Evolutionary conservation across 345 rosid species (phyloP).

Genomic region (Mangifera indica): DNA sequence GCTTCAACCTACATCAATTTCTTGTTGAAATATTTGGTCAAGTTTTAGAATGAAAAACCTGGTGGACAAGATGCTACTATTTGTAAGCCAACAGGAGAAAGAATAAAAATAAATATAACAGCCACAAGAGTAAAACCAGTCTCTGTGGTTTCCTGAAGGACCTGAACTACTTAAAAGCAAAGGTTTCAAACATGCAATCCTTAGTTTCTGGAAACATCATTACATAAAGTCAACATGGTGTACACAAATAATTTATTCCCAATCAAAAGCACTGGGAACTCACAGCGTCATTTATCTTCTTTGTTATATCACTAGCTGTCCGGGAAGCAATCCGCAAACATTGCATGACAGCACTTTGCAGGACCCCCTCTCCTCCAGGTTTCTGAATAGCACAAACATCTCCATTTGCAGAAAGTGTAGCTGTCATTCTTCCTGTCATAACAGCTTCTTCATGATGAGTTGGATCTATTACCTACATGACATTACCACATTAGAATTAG

Average conservation of each 20-base stretch:
- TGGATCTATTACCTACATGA: constrained; percentile 58
- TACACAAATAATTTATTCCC: background rate
- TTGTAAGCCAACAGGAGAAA: background rate
- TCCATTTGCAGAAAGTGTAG: constrained; percentile 82
- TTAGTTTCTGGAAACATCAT: background rate
- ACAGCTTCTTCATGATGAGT: constrained; percentile 79
- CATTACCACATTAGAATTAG: constrained; percentile 15
- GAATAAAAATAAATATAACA: background rate
- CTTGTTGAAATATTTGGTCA: constrained; percentile 12
- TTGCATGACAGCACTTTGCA: constrained; percentile 58
- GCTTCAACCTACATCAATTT: constrained; percentile 52
- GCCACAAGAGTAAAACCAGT: background rate
- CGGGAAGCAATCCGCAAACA: constrained; percentile 59
- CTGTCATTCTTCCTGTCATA: constrained; percentile 87
- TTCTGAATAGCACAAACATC: constrained; percentile 87
- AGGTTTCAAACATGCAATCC: background rate
- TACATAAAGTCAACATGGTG: background rate
- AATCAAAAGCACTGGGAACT: constrained; percentile 21
- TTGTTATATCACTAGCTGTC: constrained; percentile 60
- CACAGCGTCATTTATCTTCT: constrained; percentile 64
- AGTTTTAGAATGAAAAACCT: background rate
- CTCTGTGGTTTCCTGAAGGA: background rate
- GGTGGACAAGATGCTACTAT: constrained; percentile 6
- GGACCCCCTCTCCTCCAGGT: constrained; percentile 66
- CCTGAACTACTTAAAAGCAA: background rate